Percentiles rank a stretch among this genome's conserved stretches.
phyloP scores from a whole-genome alignment of 2,329 filamentous ascomycete species.

The Immersiporthe knoxdaviesiana region DNA sequence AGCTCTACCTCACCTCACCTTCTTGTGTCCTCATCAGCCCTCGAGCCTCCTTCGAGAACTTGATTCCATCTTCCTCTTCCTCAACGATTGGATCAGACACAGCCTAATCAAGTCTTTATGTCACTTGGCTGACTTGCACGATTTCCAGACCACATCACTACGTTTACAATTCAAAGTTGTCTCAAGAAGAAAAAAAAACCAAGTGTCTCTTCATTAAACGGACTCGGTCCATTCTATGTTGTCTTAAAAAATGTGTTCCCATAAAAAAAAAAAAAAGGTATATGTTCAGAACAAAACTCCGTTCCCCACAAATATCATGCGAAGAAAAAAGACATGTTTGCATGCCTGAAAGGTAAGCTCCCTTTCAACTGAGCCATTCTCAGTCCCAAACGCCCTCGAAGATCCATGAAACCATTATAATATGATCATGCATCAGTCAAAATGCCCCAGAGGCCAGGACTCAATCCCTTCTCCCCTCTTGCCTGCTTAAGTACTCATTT shows the following conservation, averaged over 20 bases:
- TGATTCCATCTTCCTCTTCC: no score
- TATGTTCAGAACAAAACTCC: conserved; percentile 8
- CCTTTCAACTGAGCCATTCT: conserved; percentile 1
- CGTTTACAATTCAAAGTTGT: not conserved
- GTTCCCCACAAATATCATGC: conserved; percentile 5
- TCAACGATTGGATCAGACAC: no score
- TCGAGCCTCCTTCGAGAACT: no score
- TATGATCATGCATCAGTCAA: conserved; percentile 11
- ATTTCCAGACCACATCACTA: not conserved
- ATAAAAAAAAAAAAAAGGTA: no score
- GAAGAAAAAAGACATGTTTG: conserved; percentile 1
- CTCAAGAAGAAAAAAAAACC: not conserved
- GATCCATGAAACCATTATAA: conserved; percentile 3
- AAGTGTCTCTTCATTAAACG: conserved; percentile 10
- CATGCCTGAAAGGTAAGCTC: conserved; percentile 6
- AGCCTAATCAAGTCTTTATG: not conserved
- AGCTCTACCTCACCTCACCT: not conserved
- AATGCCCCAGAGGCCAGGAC: conserved; percentile 5
- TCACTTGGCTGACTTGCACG: not conserved
- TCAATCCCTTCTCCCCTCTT: not conserved
- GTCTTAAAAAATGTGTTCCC: conserved; percentile 3
- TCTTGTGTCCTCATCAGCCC: not conserved
- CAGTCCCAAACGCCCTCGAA: conserved; percentile 21
- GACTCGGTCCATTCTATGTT: conserved; percentile 14
- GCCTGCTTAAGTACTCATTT: not conserved